Conservation (phyloP, 345 rosid genomes). For the Brassica rapa region DNA sequence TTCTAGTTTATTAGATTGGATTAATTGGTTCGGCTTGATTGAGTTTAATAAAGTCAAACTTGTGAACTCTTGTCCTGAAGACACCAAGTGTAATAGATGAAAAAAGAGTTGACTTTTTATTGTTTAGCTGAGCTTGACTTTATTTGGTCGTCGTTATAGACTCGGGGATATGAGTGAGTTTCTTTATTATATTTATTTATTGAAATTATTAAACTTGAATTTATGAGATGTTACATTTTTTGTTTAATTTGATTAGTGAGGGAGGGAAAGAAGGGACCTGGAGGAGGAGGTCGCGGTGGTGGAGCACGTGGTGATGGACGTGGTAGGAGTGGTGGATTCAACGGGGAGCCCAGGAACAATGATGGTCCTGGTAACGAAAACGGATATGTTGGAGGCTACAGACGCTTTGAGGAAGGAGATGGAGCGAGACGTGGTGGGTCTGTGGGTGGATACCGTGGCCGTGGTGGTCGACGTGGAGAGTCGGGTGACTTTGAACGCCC, state of each 20-base stretch:
- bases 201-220: background rate
- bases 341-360: conserved; percentile 53
- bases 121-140: background rate
- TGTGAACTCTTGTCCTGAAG: background rate
- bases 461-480: conserved; percentile 63
- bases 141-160: background rate
- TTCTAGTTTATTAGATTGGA: background rate
- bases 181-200: background rate
- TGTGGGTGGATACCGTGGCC: conserved; percentile 43
- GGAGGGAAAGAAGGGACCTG: conserved; percentile 59
- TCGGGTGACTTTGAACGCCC: conserved; percentile 69
- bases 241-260: conserved; percentile 47
- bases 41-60: conserved; percentile 2
- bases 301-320: conserved; percentile 45
- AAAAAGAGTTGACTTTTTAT: background rate
- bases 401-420: conserved; percentile 63
- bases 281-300: conserved; percentile 47
- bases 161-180: background rate
- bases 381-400: conserved; percentile 50
- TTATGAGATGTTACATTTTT: conserved; percentile 7
- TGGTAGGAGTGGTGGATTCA: conserved; percentile 51
- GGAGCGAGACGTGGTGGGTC: conserved; percentile 47
- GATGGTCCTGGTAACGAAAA: conserved; percentile 49
- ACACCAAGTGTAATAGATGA: background rate
- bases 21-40: background rate